Evolutionary conservation across 768 basidiomycete species (phyloP), one percentile per base, ranked within the genome.

Genomic region (Grammothele lineata): DNA sequence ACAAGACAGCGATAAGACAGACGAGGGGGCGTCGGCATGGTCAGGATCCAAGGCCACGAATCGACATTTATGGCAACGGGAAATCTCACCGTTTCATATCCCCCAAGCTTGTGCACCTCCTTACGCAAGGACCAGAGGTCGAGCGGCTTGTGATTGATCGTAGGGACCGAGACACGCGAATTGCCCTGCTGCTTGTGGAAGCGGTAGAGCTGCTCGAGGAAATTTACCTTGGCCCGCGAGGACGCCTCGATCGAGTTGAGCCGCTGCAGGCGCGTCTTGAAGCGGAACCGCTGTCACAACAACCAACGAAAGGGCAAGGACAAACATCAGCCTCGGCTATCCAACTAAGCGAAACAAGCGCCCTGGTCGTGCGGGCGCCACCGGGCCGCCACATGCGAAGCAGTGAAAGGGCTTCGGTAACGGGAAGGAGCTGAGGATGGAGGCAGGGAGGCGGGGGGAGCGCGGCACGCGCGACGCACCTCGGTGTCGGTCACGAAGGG

Each of bases 201-300:
- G 57, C 91, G 87, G 68, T 94, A 94, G 40, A 99, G 78, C 67
- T 96, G 92, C 65, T 98, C 95, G 56, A 97, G 70, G 69, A 96
- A 98, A 72, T 96, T 98, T 66, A 98, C 71, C 68, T 94, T 96
- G 41, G 96, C 95, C 57, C 96, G 76, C 50, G 93, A 94, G 27
- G 94, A 89, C 14, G 96, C 96, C 70, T 98, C 95, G 55, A 99
- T 92, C 53, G 91, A 93, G 66, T 97, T 97, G 60, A 99, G 75
- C 53, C 89, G 83, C 66, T 96, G 93, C 35, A 98, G 70, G 41
- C 96, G 84, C 42, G 95, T 99, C 69, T 90, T 91, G 72, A 99
- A 99, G 40, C 92, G 87, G 70, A 96, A 97, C 48, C 75, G 76
- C 93, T 92, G 57, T 21, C 40, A 15, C n/a, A n/a, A n/a, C n/a